These are phyloP conservation scores for Neocucurbitaria cava DNA, from an alignment of 2,329 filamentous ascomycete genomes.

Conservation along the genomic window DNA sequence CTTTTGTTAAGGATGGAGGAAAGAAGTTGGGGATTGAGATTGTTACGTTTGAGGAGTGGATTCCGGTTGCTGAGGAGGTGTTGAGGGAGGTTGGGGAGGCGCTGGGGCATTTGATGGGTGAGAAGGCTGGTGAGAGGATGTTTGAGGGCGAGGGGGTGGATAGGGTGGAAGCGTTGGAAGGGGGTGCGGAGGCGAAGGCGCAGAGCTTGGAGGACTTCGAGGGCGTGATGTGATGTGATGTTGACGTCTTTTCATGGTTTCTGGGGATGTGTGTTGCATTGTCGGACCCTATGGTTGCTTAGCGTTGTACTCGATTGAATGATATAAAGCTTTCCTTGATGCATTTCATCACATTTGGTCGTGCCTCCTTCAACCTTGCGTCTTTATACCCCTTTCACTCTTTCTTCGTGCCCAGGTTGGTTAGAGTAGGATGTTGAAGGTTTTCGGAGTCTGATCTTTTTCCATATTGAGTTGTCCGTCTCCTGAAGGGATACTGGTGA, in stretches of 20 bases:
- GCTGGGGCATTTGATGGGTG: slow-evolving; percentile 29
- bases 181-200: slow-evolving; percentile 3
- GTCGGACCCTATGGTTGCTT: not conserved
- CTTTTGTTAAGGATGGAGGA: slow-evolving; percentile 58
- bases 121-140: slow-evolving; percentile 24
- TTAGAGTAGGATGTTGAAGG: not conserved
- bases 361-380: not conserved
- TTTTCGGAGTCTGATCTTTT: not conserved
- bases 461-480: not conserved
- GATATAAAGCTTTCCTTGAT: not conserved
- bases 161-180: no score
- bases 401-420: not conserved
- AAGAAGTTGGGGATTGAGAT: slow-evolving; percentile 64
- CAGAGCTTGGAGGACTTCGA: slow-evolving; percentile 27
- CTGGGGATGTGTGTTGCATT: not conserved
- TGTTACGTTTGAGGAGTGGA: slow-evolving; percentile 66
- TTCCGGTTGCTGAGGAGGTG: slow-evolving; percentile 58
- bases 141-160: slow-evolving; percentile 15
- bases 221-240: slow-evolving; percentile 24
- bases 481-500: not conserved
- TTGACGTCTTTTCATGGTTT: not conserved
- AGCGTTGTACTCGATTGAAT: not conserved
- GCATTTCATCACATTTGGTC: not conserved
- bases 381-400: not conserved
- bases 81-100: slow-evolving; percentile 53